Evolutionary conservation across 768 basidiomycete species (phyloP).

Genomic region (Psilocybe cubensis): DNA sequence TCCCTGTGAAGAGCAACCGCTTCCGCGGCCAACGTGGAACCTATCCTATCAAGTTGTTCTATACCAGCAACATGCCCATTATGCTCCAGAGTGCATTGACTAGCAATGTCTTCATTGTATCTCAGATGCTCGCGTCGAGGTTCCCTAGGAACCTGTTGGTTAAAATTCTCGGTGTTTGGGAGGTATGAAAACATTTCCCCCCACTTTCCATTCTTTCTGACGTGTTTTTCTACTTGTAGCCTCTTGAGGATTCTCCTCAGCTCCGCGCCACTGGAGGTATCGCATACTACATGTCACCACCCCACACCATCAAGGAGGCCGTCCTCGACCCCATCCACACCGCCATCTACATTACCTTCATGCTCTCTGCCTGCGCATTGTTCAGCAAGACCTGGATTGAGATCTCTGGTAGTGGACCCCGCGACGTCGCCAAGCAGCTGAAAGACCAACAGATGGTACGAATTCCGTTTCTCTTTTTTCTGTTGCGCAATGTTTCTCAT

Average conservation of each 20-base stretch:
- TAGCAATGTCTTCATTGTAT: conserved; percentile 93
- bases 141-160: conserved; percentile 94
- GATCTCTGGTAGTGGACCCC: conserved; percentile 92
- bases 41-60: conserved; percentile 98
- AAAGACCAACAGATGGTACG: conserved; percentile 98
- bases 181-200: conserved; percentile 57
- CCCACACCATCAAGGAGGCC: conserved; percentile 89
- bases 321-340: conserved; percentile 95
- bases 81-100: conserved; percentile 96
- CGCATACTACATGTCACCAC: conserved; percentile 97
- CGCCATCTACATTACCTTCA: conserved; percentile 87
- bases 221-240: conserved; percentile 49
- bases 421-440: conserved; percentile 96
- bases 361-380: conserved; percentile 91
- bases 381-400: conserved; percentile 99
- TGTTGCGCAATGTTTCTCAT: neutral
- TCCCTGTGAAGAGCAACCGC: conserved; percentile 95
- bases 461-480: neutral
- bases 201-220: neutral
- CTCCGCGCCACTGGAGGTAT: conserved; percentile 89
- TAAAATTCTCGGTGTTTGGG: conserved; percentile 94
- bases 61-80: conserved; percentile 99
- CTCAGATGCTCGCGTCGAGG: conserved; percentile 90
- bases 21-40: conserved; percentile 95
- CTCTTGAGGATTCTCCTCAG: conserved; percentile 92